These are phyloP conservation scores for Collybiopsis confluens DNA, from an alignment of 768 basidiomycete genomes.

Conservation along the genomic window DNA sequence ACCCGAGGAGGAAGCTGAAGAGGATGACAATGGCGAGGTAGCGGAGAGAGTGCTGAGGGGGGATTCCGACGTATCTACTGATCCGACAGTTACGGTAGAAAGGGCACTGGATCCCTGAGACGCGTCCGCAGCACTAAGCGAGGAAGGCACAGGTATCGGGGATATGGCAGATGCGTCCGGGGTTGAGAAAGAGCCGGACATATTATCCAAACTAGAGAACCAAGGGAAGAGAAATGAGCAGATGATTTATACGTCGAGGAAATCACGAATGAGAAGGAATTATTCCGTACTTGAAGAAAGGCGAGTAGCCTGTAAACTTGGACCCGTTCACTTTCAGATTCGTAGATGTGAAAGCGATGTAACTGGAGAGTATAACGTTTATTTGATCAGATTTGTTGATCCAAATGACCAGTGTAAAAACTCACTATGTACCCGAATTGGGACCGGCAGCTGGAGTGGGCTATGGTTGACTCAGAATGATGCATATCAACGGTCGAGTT, in stretches of 20 bases:
- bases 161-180: slow-evolving; percentile 31
- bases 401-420: too few species aligned
- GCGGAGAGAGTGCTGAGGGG: not conserved
- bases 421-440: slow-evolving; percentile 57
- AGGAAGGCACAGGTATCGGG: slow-evolving; percentile 4
- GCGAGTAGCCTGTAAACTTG: slow-evolving; percentile 42
- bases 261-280: not conserved
- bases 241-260: not conserved
- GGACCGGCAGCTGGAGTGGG: slow-evolving; percentile 54
- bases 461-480: slow-evolving; percentile 24
- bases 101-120: not conserved
- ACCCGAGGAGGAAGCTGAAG: slow-evolving; percentile 70
- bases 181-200: slow-evolving; percentile 54
- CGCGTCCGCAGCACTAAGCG: not conserved
- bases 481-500: not conserved
- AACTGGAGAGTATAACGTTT: too few species aligned
- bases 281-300: slow-evolving; percentile 56
- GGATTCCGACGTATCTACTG: slow-evolving; percentile 1
- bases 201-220: slow-evolving; percentile 47
- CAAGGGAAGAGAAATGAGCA: slow-evolving; percentile 19
- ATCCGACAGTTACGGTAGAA: slow-evolving; percentile 11
- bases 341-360: slow-evolving; percentile 52
- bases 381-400: too few species aligned
- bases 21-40: slow-evolving; percentile 5
- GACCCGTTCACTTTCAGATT: slow-evolving; percentile 25